Conservation (phyloP, 73 alveolate genomes). For the Symbiodinium pilosum region DNA sequence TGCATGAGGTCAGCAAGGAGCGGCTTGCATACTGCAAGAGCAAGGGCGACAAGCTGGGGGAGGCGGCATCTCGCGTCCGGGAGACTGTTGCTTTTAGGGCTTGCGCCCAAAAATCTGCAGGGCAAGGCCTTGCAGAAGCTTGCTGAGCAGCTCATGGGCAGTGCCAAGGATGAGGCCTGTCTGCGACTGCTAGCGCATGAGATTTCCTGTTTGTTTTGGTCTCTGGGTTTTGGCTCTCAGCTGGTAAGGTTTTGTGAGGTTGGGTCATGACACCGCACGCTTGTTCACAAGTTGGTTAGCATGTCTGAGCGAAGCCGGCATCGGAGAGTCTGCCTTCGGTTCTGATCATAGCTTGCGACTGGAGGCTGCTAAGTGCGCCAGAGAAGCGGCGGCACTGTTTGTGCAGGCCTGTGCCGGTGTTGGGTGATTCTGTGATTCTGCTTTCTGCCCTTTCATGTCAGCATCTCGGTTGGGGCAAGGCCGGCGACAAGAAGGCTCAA, state of each 20-base stretch:
- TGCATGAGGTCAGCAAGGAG: slow-evolving; percentile 43
- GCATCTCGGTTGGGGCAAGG: background rate
- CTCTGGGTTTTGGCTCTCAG: too few relatives aligned
- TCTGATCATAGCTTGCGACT: background rate
- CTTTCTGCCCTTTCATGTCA: too few relatives aligned
- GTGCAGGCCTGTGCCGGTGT: background rate
- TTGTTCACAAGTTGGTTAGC: too few relatives aligned
- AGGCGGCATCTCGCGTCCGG: too few relatives aligned
- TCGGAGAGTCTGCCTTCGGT: too few relatives aligned
- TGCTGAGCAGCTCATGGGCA: slow-evolving; percentile 75
- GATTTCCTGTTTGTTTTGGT: too few relatives aligned
- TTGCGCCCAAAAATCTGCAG: background rate
- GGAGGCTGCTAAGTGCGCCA: background rate
- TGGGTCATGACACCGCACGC: too few relatives aligned
- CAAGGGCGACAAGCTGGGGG: slow-evolving; percentile 58
- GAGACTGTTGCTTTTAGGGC: too few relatives aligned
- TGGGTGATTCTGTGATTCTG: too few relatives aligned
- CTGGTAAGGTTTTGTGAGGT: too few relatives aligned
- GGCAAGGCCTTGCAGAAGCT: slow-evolving; percentile 41
- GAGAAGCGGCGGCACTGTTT: background rate
- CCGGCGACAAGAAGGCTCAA: slow-evolving; percentile 23
- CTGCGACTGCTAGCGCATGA: background rate
- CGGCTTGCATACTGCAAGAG: slow-evolving; percentile 55
- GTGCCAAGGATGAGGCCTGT: slow-evolving; percentile 24
- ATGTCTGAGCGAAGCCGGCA: too few relatives aligned